Conservation (phyloP, 176 grass and related monocot genomes). For the Canna indica region DNA sequence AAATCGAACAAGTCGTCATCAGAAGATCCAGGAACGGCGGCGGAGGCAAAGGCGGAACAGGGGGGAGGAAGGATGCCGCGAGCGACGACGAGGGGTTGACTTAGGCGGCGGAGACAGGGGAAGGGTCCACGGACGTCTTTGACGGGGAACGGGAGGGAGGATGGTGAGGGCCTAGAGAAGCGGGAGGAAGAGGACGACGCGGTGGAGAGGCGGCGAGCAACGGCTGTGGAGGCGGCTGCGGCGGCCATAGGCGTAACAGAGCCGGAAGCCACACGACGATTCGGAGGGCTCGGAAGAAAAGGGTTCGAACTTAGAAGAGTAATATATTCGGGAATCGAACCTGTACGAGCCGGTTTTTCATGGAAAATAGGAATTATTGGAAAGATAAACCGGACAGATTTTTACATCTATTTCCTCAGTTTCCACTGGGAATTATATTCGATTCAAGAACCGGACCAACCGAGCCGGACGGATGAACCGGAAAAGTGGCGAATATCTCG, state of each 20-base stretch:
- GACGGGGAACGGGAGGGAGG: background rate
- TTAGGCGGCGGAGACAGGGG: background rate
- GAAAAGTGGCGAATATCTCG: too few relatives aligned
- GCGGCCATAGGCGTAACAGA: constrained; percentile 8
- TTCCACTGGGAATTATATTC: too few relatives aligned
- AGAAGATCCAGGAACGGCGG: background rate
- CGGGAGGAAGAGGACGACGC: background rate
- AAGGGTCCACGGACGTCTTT: background rate
- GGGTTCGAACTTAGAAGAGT: too few relatives aligned
- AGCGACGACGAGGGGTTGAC: background rate
- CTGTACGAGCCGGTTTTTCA: too few relatives aligned
- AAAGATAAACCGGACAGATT: too few relatives aligned
- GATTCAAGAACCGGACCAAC: too few relatives aligned
- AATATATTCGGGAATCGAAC: too few relatives aligned
- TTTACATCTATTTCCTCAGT: too few relatives aligned
- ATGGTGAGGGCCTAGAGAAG: background rate
- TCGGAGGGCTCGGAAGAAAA: background rate
- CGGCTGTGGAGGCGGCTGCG: constrained; percentile 9
- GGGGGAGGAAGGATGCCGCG: constrained; percentile 3
- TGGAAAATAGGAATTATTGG: too few relatives aligned
- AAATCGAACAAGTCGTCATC: constrained; percentile 21
- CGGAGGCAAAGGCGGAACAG: constrained; percentile 13
- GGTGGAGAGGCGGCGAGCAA: constrained; percentile 24
- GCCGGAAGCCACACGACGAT: background rate
- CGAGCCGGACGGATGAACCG: too few relatives aligned